These are phyloP conservation scores for Aquilaria sinensis DNA, from an alignment of 345 rosid genomes.

Conservation along the genomic window DNA sequence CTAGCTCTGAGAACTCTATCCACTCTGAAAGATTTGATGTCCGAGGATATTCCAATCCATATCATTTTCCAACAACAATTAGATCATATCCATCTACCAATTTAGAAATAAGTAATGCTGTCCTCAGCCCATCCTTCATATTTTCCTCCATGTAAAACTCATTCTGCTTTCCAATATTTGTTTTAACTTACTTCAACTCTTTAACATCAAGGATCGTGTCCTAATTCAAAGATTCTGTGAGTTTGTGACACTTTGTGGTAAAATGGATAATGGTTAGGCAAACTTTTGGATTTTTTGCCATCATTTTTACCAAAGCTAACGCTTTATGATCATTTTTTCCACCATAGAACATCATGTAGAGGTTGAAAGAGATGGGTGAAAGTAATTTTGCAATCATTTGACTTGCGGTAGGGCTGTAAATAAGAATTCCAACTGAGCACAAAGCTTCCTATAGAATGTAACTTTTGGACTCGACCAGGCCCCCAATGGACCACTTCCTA, in stretches of 20 bases:
- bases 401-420: constrained; percentile 11
- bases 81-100: constrained; percentile 35
- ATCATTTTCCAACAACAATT: constrained; percentile 42
- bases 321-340: constrained; percentile 59
- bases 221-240: constrained; percentile 16
- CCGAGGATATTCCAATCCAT: constrained; percentile 23
- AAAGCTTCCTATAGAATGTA: constrained; percentile 27
- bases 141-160: constrained; percentile 23
- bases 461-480: constrained; percentile 24
- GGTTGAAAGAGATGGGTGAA: background rate
- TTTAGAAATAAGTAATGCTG: constrained; percentile 26
- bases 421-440: constrained; percentile 54
- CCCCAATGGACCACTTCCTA: constrained; percentile 35
- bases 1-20: constrained; percentile 63
- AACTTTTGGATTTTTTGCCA: constrained; percentile 24
- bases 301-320: constrained; percentile 32
- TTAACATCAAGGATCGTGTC: constrained; percentile 28
- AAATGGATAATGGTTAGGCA: constrained; percentile 28
- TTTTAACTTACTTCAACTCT: constrained; percentile 8
- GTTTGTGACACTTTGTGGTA: background rate
- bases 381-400: background rate
- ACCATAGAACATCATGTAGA: constrained; percentile 39
- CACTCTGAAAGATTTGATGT: constrained; percentile 43
- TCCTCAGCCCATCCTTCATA: constrained; percentile 33
- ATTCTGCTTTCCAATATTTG: background rate